Evolutionary conservation across 257 asterid genomes (phyloP).

Genomic region (Datura wrightii): DNA sequence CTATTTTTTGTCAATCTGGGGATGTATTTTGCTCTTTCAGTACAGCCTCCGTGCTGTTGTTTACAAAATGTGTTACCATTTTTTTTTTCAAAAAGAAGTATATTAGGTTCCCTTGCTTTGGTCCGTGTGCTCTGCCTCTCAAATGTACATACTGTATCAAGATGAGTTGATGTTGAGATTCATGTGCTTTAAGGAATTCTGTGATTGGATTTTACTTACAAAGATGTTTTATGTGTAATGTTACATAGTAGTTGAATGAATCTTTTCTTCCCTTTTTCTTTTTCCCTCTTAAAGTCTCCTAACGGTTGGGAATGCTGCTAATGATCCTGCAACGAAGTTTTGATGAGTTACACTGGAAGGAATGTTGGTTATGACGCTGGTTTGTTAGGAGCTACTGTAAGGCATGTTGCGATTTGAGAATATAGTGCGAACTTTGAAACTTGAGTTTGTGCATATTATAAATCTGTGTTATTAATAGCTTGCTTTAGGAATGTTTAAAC

Average conservation of each 20-base stretch:
- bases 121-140: constrained; percentile 1
- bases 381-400: neutral
- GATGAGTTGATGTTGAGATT: neutral
- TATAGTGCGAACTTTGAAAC: neutral
- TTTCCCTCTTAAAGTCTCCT: neutral
- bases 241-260: neutral
- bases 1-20: too few species aligned
- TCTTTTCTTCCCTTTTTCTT: neutral
- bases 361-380: constrained; percentile 5
- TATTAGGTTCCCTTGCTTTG: neutral
- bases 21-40: too few species aligned
- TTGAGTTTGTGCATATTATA: neutral
- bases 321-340: constrained; percentile 7
- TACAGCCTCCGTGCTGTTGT: too few species aligned
- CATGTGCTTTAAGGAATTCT: neutral
- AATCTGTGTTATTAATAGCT: neutral
- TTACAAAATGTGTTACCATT: too few species aligned
- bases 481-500: neutral
- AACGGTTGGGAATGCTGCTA: neutral
- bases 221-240: constrained; percentile 16
- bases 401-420: neutral
- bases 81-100: neutral
- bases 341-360: neutral
- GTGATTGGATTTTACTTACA: constrained; percentile 18
- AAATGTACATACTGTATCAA: constrained; percentile 14